A percentile compares a stretch with the other conserved stretches of the same genome.
Conservation (phyloP, 1,284 basidiomycete species). For the Microbotryum silenes-acaulis region DNA sequence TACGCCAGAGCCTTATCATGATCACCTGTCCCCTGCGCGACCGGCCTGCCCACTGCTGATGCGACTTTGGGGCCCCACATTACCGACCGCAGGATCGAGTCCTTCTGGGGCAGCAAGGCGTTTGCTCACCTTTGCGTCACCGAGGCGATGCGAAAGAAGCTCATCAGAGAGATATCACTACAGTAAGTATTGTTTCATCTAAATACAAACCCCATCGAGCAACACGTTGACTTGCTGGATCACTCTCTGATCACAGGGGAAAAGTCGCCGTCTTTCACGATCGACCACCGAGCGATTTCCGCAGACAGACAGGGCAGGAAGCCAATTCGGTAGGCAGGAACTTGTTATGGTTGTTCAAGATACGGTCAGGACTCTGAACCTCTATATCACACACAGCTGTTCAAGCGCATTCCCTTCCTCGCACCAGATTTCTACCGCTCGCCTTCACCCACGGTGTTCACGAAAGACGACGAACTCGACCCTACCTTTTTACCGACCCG, state of each 20-base stretch:
- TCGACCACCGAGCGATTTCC: constrained; percentile 74
- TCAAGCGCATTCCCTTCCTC: constrained; percentile 47
- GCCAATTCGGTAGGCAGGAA: constrained; percentile 56
- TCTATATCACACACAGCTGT: constrained; percentile 45
- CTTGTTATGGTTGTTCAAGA: no score
- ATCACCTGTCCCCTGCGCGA: no score
- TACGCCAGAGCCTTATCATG: constrained; percentile 39
- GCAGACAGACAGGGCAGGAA: constrained; percentile 58
- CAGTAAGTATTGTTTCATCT: constrained; percentile 48
- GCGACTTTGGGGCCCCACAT: constrained; percentile 1
- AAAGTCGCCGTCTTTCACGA: constrained; percentile 72
- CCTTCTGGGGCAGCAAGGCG: constrained; percentile 65
- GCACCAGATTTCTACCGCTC: constrained; percentile 13
- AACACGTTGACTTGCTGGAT: no score
- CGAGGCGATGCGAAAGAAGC: constrained; percentile 65
- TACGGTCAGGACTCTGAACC: background rate
- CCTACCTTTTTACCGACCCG: constrained; percentile 50
- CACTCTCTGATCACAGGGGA: constrained; percentile 53
- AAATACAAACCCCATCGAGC: no score
- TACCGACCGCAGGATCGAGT: constrained; percentile 59
- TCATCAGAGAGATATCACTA: constrained; percentile 67
- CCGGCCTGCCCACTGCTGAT: background rate
- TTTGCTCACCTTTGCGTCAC: constrained; percentile 94
- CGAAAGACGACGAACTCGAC: constrained; percentile 25
- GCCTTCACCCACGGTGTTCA: constrained; percentile 30